Conservation (phyloP, 495 filamentous ascomycete genomes). For the Penicillium canescens region DNA sequence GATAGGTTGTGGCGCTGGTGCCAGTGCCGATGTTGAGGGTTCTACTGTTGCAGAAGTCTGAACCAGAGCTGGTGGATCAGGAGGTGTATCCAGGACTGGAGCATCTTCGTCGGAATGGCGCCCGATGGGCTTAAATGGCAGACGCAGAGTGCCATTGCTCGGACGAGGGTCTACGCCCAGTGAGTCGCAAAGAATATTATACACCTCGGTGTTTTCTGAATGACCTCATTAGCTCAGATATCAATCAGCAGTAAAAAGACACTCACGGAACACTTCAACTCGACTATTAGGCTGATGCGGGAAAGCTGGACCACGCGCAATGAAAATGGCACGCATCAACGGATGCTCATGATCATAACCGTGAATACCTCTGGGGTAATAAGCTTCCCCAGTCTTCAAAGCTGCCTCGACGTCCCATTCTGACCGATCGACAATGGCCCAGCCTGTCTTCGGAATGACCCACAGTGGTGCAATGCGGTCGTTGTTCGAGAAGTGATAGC, state of each 20-base stretch:
- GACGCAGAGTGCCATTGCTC: conserved; percentile 86
- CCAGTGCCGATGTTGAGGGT: neutral
- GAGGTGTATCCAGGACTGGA: conserved; percentile 32
- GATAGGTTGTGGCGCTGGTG: conserved; percentile 10
- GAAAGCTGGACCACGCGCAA: conserved; percentile 86
- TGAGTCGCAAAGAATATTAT: conserved; percentile 89
- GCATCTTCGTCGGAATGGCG: conserved; percentile 58
- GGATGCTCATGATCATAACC: conserved; percentile 90
- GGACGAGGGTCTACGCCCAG: conserved; percentile 65
- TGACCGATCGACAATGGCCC: conserved; percentile 78
- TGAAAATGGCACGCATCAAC: conserved; percentile 89
- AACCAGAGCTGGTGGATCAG: conserved; percentile 39
- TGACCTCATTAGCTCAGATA: conserved; percentile 1
- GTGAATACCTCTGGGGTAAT: conserved; percentile 78
- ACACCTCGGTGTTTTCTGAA: conserved; percentile 89
- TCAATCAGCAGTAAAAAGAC: neutral
- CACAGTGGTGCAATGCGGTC: conserved; percentile 88
- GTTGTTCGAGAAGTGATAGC: conserved; percentile 85
- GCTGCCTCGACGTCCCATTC: conserved; percentile 72
- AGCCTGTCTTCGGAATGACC: conserved; percentile 88
- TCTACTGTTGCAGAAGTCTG: conserved; percentile 7
- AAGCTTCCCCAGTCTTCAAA: conserved; percentile 59
- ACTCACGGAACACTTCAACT: conserved; percentile 82
- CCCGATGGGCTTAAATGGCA: conserved; percentile 70
- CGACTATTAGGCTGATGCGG: conserved; percentile 79